These are phyloP conservation scores for Oleoguttula mirabilis DNA, from an alignment of 495 filamentous ascomycete species.

Conservation along the genomic window DNA sequence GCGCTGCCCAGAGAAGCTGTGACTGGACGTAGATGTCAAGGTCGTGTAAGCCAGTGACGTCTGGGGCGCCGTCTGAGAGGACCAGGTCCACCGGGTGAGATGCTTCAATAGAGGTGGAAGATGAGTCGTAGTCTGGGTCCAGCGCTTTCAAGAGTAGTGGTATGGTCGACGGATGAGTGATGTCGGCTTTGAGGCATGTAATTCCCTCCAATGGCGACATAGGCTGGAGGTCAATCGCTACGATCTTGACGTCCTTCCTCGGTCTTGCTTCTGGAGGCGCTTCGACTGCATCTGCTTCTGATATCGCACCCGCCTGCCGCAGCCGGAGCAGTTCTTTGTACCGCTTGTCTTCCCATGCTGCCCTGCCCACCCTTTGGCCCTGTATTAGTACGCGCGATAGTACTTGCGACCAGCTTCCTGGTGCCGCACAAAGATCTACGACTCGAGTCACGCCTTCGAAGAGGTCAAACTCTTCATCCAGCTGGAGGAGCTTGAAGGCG, in stretches of 20 bases:
- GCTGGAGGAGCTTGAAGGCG: slow-evolving; percentile 91
- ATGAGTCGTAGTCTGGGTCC: slow-evolving; percentile 54
- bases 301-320: not conserved
- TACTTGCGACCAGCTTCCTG: slow-evolving; percentile 93
- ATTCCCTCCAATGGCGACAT: slow-evolving; percentile 90
- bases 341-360: slow-evolving; percentile 74
- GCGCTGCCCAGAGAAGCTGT: slow-evolving; percentile 82
- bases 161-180: slow-evolving; percentile 91
- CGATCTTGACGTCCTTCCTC: slow-evolving; percentile 74
- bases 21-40: slow-evolving; percentile 96
- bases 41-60: slow-evolving; percentile 93
- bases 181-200: slow-evolving; percentile 81
- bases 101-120: slow-evolving; percentile 28
- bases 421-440: slow-evolving; percentile 90
- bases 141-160: slow-evolving; percentile 75
- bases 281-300: slow-evolving; percentile 17
- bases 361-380: slow-evolving; percentile 73
- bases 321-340: slow-evolving; percentile 26
- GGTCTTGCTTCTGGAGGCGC: slow-evolving; percentile 31
- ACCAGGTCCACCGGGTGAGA: slow-evolving; percentile 78
- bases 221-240: slow-evolving; percentile 88
- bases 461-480: slow-evolving; percentile 93
- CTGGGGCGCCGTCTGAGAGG: slow-evolving; percentile 86
- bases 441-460: slow-evolving; percentile 80
- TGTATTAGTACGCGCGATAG: slow-evolving; percentile 85